Base-by-base conservation (phyloP, 805 yeast genomes). In the Metschnikowia gruessii region DNA sequence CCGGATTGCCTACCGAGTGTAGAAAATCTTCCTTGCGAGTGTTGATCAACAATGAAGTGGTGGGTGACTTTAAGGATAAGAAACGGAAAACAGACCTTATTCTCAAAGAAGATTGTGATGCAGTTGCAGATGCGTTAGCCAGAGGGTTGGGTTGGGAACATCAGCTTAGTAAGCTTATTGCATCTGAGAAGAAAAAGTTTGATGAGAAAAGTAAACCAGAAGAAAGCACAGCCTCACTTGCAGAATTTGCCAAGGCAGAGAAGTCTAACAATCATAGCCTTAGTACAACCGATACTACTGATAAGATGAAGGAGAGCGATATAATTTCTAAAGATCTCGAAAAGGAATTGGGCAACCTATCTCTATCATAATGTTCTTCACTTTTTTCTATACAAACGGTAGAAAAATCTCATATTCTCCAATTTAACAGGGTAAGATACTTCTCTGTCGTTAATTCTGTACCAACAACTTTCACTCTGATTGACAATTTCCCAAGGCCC, bases 401-500 rank as follows among this genome's bases (percentile, higher is more conserved):
- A 82, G 62, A 89, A 88, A 62, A 86, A 87, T 50, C 96, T 75
- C 96, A 88, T 88, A 61, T 86, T 89, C 60, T 89, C 96, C 50
- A 89, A 65, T 56, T 86, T 85, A 65, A 87, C 68, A 3, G 70
- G 68, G 54, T 87, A 89, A 11, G 76, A 66, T 12, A 84, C 65
- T 12, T 73, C 74, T 15, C 69, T 65, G 16, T 72, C 77, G 30
- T 66, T 63, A 11, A 76, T 66, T 55, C 96, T 72, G 65, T 81
- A 89, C 96, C 96, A 89, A 51, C 83, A 77, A 45, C 94, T 83
- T 55, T 89, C 96, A 45, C 82, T 79, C 48, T 79, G 73, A 2
- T 76, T 76, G 0, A 86, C 70, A 4, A 84, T 61, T 39, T 78
- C 81, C 96, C 96, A 89, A 0, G 74, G 66, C 10, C 86, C 86